Percentiles rank a stretch among this genome's conserved stretches.
phyloP scores from a whole-genome alignment of 1,139 yeast genomes.

The Eremothecium gossypii region DNA sequence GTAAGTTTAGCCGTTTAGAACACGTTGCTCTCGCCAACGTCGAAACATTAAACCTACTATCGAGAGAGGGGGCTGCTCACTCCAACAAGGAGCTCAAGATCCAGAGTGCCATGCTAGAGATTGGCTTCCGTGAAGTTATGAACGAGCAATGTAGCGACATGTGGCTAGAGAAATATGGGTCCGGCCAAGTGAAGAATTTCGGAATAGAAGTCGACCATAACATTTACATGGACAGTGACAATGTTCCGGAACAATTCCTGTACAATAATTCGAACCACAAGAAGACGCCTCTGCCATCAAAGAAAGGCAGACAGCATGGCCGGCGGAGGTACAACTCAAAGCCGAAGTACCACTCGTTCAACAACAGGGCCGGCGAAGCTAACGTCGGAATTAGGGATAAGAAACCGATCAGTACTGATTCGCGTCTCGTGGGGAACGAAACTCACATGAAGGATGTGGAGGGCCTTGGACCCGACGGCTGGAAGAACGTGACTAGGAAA shows the following conservation, averaged over 20 bases:
- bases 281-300: conserved; percentile 17
- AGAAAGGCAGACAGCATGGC: conserved; percentile 6
- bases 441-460: conserved; percentile 62
- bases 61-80: conserved; percentile 1
- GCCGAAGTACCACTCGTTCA: conserved; percentile 53
- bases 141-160: conserved; percentile 35
- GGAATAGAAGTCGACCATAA: conserved; percentile 5
- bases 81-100: conserved; percentile 16
- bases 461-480: conserved; percentile 66
- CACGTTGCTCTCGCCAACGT: conserved; percentile 39
- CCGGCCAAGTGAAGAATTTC: conserved; percentile 9
- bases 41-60: conserved; percentile 18
- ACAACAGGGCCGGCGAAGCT: conserved; percentile 81
- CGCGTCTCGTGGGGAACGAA: conserved; percentile 61
- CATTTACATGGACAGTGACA: conserved; percentile 30
- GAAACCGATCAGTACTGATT: conserved; percentile 71
- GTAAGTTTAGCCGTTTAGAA: conserved; percentile 57
- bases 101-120: conserved; percentile 62
- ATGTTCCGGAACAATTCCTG: conserved; percentile 14
- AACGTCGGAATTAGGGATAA: conserved; percentile 77
- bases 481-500: conserved; percentile 35
- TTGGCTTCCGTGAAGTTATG: conserved; percentile 61
- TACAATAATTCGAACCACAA: conserved; percentile 2
- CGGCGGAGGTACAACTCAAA: conserved; percentile 1
- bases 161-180: conserved; percentile 34